Base-by-base conservation (phyloP, 495 filamentous ascomycete species). In the Penicillium diatomitis region DNA sequence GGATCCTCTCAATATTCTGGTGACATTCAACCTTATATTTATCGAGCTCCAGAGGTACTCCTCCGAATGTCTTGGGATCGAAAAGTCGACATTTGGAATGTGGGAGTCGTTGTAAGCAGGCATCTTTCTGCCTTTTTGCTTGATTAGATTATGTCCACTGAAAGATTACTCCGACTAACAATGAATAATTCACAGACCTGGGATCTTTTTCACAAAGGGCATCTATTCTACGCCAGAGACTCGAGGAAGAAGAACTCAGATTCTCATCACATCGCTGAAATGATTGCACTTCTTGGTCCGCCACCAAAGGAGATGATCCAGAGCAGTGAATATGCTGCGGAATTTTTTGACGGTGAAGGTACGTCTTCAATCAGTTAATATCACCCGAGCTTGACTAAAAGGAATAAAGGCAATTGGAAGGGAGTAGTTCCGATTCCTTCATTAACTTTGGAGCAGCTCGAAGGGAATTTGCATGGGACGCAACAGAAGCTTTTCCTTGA, bases 71-170 rank as follows among this genome's bases (percentile, higher is more conserved):
- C 51, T 32, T 76, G 67, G 71, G 46, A 59, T 56, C 48, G 51
- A 29, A 65, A 62, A 32, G 49, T 74, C 32, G 69, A 74, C 53
- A 69, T 73, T 32, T 74, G 68, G 70, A 64, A 61, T 44, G 9
- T 67, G 1, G 74, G 62, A 2, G 63, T 67, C 31, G 51, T 76
- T 51, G 72, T 78, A 61, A 34, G 60, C 40, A 33, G 32, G 33
- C 6, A 28, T n/a, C 20, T n/a, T n/a, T n/a, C n/a, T n/a, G n/a
- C n/a, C n/a, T n/a, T n/a, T n/a, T n/a, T n/a, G n/a, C n/a, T n/a
- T n/a, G n/a, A n/a, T n/a, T n/a, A n/a, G n/a, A n/a, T n/a, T n/a
- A n/a, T n/a, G n/a, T n/a, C 31, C 43, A 36, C 30, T 33, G 33
- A 45, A 8, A 59, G 28, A 52, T 12, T 45, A 32, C 9, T 7